These are phyloP conservation scores for Aotearoamyces nothofagi DNA, from an alignment of 2,329 filamentous ascomycete species.

Conservation along the genomic window DNA sequence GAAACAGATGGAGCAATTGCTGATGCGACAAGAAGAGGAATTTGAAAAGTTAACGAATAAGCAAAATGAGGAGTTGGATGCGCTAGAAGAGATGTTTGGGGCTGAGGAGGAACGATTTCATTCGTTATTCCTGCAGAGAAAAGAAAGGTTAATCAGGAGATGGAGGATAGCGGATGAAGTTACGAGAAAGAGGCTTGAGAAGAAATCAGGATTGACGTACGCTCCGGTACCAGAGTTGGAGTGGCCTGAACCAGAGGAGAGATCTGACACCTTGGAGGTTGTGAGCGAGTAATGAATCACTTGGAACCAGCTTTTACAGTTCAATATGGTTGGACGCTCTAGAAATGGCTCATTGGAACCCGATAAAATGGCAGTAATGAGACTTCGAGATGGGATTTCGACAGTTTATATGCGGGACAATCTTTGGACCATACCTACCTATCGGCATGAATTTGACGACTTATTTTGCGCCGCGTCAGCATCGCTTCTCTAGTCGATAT, in stretches of 20 bases:
- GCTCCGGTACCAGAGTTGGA: constrained; percentile 23
- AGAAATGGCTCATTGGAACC: no score
- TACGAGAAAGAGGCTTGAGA: constrained; percentile 35
- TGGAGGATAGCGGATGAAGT: constrained; percentile 39
- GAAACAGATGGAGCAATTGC: constrained; percentile 43
- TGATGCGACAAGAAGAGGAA: constrained; percentile 37
- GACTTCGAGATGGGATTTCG: no score
- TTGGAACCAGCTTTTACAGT: no score
- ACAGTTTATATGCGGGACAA: no score
- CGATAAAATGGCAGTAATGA: no score
- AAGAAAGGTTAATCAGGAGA: constrained; percentile 27
- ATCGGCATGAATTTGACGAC: no score
- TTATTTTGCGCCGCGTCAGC: no score
- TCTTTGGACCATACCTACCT: no score
- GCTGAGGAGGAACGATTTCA: constrained; percentile 34
- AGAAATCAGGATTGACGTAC: constrained; percentile 26
- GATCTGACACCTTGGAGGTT: no score
- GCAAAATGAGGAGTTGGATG: constrained; percentile 31
- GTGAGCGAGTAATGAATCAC: no score
- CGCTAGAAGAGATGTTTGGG: constrained; percentile 29
- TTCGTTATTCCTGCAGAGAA: constrained; percentile 28
- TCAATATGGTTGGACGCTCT: no score
- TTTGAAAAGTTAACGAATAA: constrained; percentile 28
- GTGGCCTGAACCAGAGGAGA: constrained; percentile 23
- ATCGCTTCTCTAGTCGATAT: no score